Evolutionary conservation across 352 stramenopile species (phyloP).

Genomic region (Globisporangium carolinianum): DNA sequence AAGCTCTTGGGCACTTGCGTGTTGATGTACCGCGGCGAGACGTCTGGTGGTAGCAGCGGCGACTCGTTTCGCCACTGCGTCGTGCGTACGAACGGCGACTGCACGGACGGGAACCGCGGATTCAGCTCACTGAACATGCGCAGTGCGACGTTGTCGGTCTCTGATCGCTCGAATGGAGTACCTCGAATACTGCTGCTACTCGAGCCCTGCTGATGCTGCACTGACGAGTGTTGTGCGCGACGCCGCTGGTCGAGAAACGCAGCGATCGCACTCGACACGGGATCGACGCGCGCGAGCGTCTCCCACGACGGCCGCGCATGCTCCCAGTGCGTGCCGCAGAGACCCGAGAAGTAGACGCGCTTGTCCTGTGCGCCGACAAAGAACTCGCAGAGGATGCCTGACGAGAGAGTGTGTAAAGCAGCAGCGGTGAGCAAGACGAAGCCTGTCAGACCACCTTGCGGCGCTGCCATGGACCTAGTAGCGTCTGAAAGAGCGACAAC

Average conservation of each 20-base stretch:
- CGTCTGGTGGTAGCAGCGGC: slow-evolving; percentile 33
- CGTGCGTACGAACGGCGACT: slow-evolving; percentile 27
- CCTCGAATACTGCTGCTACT: background rate
- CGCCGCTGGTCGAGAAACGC: slow-evolving; percentile 2
- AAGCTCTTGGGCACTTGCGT: slow-evolving; percentile 49
- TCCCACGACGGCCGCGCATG: slow-evolving; percentile 31
- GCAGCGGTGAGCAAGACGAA: no score
- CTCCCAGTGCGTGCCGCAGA: slow-evolving; percentile 45
- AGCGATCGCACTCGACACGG: slow-evolving; percentile 17
- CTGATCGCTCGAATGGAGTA: background rate
- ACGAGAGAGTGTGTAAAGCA: no score
- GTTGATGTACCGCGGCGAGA: slow-evolving; percentile 44
- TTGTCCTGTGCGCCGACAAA: slow-evolving; percentile 28
- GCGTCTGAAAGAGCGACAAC: background rate
- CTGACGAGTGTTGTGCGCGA: background rate
- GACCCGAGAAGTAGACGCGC: slow-evolving; percentile 32
- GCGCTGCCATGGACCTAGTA: no score
- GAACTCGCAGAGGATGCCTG: slow-evolving; percentile 51
- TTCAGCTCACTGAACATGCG: slow-evolving; percentile 44
- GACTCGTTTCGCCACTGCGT: slow-evolving; percentile 52
- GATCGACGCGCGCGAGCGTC: slow-evolving; percentile 23
- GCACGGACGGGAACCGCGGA: slow-evolving; percentile 54
- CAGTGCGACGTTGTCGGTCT: slow-evolving; percentile 11
- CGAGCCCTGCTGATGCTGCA: background rate
- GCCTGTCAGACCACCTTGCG: no score